Evolutionary conservation across 441 rosid species (phyloP), one percentile per base, ranked within the genome.

Genomic region (Populus hybrid): DNA sequence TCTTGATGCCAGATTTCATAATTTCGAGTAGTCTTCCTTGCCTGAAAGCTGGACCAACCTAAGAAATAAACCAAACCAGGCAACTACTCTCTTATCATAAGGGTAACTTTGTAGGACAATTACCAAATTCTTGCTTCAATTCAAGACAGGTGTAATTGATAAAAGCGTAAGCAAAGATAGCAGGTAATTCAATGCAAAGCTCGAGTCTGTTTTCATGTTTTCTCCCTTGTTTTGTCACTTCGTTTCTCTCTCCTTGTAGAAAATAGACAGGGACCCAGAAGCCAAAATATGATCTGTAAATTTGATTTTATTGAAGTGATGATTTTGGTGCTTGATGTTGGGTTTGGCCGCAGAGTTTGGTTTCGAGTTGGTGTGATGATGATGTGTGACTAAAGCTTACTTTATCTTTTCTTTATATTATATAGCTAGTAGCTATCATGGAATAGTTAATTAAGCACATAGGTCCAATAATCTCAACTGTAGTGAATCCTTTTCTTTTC

Each of bases 401-500:
- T 40, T 82, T 76, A 54, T 73, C 36, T 32, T 54, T 14, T 8
- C 4, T 2, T 73, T 67, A 6, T 65, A 40, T 6, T 72, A 30
- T 38, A 35, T n/a, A 75, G 34, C 18, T 24, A 35, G 61, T 75
- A n/a, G 70, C 57, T 42, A 42, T n/a, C 50, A 57, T 61, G 0
- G 5, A n/a, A n/a, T 18, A 61, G 24, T 23, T 63, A 23, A 73
- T 77, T 70, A 82, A 65, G 73, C 59, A 50, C 76, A 74, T 1
- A 46, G 66, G 50, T 63, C 73, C 77, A 54, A 75, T 76, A 50
- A 73, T 28, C 75, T 72, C 38, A 75, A 30, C 28, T 74, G 50
- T 76, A 78, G 77, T 69, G 30, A 83, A 81, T 73, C 79, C 78
- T 65, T 68, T 74, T 76, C 35, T 77, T 76, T 72, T 63, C 59